Percentiles rank a stretch among this genome's conserved stretches.
These are phyloP conservation scores for Byssochlamys sp. DNA, from an alignment of 2,329 filamentous ascomycete genomes.

Conservation along the genomic window DNA sequence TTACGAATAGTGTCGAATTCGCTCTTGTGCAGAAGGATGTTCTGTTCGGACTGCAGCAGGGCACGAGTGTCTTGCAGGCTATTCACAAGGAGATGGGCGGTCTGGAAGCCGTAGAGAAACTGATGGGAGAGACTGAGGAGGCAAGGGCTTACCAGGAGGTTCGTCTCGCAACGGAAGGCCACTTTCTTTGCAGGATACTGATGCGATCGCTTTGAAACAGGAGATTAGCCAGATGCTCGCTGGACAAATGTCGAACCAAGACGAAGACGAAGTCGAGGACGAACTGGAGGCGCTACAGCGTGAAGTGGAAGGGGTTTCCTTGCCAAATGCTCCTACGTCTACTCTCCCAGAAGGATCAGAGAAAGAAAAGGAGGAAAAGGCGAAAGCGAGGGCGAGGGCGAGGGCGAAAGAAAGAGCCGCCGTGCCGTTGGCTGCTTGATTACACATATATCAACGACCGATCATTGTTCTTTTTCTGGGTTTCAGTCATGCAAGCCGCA, in stretches of 20 bases:
- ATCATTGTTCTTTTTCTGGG: not conserved
- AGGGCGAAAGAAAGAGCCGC: constrained; percentile 19
- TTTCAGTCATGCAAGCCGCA: constrained; percentile 1
- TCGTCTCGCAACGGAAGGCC: not conserved
- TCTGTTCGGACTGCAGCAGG: constrained; percentile 82
- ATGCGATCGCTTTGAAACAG: constrained; percentile 35
- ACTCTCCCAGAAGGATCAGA: constrained; percentile 20
- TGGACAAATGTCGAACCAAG: constrained; percentile 78
- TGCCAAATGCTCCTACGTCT: constrained; percentile 33
- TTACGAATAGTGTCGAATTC: constrained; percentile 87
- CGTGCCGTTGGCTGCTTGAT: constrained; percentile 18
- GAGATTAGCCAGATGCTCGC: constrained; percentile 88
- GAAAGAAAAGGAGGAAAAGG: constrained; percentile 18
- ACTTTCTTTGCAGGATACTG: constrained; percentile 1
- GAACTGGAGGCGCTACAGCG: constrained; percentile 74
- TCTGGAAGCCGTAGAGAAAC: constrained; percentile 82
- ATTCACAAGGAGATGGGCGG: constrained; percentile 96
- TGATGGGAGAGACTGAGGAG: constrained; percentile 86
- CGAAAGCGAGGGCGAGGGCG: constrained; percentile 22
- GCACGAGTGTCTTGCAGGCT: constrained; percentile 76
- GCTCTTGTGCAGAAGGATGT: constrained; percentile 95
- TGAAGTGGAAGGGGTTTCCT: constrained; percentile 40
- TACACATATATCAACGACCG: not conserved
- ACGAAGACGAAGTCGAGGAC: constrained; percentile 96
- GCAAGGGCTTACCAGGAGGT: constrained; percentile 85